phyloP scores from a whole-genome alignment of 495 filamentous ascomycete genomes.

The Xylaria intraflava region DNA sequence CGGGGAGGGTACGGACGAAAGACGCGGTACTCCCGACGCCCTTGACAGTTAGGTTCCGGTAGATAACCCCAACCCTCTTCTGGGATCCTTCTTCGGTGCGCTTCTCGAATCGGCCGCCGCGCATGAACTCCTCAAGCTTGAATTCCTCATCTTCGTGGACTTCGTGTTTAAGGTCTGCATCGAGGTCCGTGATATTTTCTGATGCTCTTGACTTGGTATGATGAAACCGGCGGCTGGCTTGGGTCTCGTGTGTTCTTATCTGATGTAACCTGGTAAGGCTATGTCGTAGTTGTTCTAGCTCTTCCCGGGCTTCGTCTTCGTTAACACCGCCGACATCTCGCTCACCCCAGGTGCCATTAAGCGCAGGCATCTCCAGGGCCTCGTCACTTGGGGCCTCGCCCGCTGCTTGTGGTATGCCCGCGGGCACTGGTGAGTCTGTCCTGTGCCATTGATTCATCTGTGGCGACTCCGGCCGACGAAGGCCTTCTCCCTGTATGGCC shows the following conservation, averaged over 20 bases:
- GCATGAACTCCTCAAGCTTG: slow-evolving; percentile 65
- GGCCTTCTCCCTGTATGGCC: slow-evolving; percentile 11
- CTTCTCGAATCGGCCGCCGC: slow-evolving; percentile 75
- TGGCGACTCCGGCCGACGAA: slow-evolving; percentile 15
- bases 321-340: slow-evolving; percentile 57
- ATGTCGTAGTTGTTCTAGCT: slow-evolving; percentile 60
- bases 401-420: slow-evolving; percentile 1
- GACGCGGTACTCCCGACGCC: slow-evolving; percentile 60
- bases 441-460: slow-evolving; percentile 22
- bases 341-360: slow-evolving; percentile 71
- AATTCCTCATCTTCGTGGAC: slow-evolving; percentile 48
- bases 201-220: slow-evolving; percentile 6
- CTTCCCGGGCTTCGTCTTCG: slow-evolving; percentile 58
- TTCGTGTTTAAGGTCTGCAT: slow-evolving; percentile 33
- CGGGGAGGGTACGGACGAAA: slow-evolving; percentile 67
- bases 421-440: slow-evolving; percentile 7
- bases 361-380: neutral
- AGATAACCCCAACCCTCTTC: slow-evolving; percentile 81
- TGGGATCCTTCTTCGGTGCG: slow-evolving; percentile 61
- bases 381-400: neutral
- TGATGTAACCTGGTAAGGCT: slow-evolving; percentile 56
- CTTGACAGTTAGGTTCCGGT: slow-evolving; percentile 71
- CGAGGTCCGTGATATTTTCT: slow-evolving; percentile 14
- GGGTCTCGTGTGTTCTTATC: slow-evolving; percentile 41
- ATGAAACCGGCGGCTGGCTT: slow-evolving; percentile 15